Conservation (phyloP, 495 filamentous ascomycete species). For the Haplographium delicatum region DNA sequence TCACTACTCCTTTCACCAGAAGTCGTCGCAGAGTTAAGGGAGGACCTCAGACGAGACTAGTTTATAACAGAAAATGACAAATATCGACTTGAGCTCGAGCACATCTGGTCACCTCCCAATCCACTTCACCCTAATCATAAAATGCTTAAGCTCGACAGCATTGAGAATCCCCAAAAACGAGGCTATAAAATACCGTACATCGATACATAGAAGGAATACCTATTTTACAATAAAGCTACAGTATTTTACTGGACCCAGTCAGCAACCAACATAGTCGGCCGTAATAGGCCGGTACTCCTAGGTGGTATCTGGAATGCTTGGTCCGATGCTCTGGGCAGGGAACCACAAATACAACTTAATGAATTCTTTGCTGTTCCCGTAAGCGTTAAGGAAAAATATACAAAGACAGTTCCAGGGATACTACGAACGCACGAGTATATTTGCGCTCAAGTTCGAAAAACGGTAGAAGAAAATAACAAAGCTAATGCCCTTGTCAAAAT, state of each 20-base stretch:
- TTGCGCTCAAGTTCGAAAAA: conserved; percentile 14
- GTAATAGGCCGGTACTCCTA: conserved; percentile 15
- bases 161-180: conserved; percentile 18
- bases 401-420: conserved; percentile 18
- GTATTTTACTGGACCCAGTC: conserved; percentile 21
- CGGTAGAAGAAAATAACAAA: conserved; percentile 13
- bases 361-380: conserved; percentile 24
- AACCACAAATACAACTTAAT: conserved; percentile 21
- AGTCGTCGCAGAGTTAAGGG: conserved; percentile 18
- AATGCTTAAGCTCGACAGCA: conserved; percentile 21
- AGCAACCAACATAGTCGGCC: conserved; percentile 10
- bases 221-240: conserved; percentile 24
- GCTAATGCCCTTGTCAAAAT: neutral
- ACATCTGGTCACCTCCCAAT: conserved; percentile 19
- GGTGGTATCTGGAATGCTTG: conserved; percentile 26
- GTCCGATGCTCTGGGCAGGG: conserved; percentile 16
- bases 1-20: conserved; percentile 21
- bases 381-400: conserved; percentile 12
- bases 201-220: conserved; percentile 13
- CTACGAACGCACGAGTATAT: conserved; percentile 16
- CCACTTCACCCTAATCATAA: conserved; percentile 18
- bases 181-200: conserved; percentile 16
- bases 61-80: conserved; percentile 17
- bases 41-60: conserved; percentile 16
- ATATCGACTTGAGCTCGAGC: conserved; percentile 21